These are phyloP conservation scores for Geranomyces variabilis DNA, from an alignment of 192 early-diverging fungal genomes.

Conservation along the genomic window DNA sequence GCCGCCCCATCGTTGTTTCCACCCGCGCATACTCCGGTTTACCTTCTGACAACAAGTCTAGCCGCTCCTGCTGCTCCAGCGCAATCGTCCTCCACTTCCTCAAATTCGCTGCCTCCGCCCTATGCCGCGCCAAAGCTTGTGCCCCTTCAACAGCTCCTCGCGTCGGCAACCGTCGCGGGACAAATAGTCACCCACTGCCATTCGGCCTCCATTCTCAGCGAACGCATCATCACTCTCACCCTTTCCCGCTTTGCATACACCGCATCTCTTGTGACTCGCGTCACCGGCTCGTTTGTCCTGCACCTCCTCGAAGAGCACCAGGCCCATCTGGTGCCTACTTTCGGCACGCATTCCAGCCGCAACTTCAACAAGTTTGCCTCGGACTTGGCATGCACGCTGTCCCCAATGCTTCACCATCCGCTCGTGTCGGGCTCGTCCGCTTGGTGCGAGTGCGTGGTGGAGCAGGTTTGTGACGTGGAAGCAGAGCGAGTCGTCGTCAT, in stretches of 20 bases:
- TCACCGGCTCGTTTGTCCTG: slow-evolving; percentile 4
- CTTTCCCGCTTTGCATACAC: background rate
- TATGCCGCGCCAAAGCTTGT: background rate
- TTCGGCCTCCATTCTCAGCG: background rate
- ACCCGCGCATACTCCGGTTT: background rate
- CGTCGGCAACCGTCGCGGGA: background rate
- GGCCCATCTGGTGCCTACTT: background rate
- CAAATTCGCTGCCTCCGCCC: too few species aligned
- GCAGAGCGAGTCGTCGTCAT: slow-evolving; percentile 1
- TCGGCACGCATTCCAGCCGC: background rate
- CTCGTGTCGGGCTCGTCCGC: background rate
- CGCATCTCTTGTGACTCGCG: background rate
- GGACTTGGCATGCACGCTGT: background rate
- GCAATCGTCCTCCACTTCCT: too few species aligned
- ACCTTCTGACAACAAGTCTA: background rate
- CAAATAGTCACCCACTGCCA: slow-evolving; percentile 5
- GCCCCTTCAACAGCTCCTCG: background rate
- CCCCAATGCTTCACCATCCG: background rate
- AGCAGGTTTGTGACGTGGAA: background rate
- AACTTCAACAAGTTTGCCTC: background rate
- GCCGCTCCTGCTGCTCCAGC: background rate
- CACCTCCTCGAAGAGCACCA: slow-evolving; percentile 6
- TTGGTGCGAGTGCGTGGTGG: slow-evolving; percentile 1
- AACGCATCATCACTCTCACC: background rate
- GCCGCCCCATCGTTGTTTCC: background rate